Base-by-base conservation (phyloP, 176 grass and related monocot species). In the Poa annua region DNA sequence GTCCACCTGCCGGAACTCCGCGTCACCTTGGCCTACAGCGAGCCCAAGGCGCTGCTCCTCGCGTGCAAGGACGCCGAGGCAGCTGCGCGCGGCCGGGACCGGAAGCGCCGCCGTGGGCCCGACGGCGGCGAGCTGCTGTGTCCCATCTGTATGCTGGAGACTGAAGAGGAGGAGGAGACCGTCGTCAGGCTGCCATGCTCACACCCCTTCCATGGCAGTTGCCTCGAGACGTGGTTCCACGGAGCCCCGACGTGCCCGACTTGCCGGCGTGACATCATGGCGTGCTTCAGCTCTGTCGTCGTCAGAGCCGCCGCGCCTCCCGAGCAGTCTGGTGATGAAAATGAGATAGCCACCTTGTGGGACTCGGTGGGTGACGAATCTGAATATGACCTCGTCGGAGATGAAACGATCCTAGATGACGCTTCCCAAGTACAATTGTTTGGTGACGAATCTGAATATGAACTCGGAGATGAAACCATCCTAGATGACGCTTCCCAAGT, bases 21-120 rank as follows among this genome's bases (percentile, higher is more conserved):
- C 0, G 66, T 69, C 36, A 21, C 36, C 66, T 42, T 69, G 66
- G 8, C n/a, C 66, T 69, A 42, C 66, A n/a, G 66, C 20, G 66
- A 69, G 36, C 36, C 66, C 66, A 69, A 69, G 66, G 36, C 66
- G 66, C 35, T 39, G 9, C 35, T 68, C 35, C 10, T 69, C 20
- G 36, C 36, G 10, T 3, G 36, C 38, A 6, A 42, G 11, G 20
- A 7, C 4, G 20, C 4, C 66, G 35, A 35, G 16, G 16, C n/a
- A n/a, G n/a, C 64, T 3, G 5, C 66, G 42, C 35, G 5, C 11
- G 0, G 35, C 35, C 34, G 35, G 38, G 0, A 19, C 35, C 34
- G 35, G 38, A 67, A 67, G 34, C 65, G 66, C 36, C 19, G 36
- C 36, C 66, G 10, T 68, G 17, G 39, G 29, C 2, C 29, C 6